Base-by-base conservation (phyloP, 352 stramenopile species). In the Globisporangium radiosum region DNA sequence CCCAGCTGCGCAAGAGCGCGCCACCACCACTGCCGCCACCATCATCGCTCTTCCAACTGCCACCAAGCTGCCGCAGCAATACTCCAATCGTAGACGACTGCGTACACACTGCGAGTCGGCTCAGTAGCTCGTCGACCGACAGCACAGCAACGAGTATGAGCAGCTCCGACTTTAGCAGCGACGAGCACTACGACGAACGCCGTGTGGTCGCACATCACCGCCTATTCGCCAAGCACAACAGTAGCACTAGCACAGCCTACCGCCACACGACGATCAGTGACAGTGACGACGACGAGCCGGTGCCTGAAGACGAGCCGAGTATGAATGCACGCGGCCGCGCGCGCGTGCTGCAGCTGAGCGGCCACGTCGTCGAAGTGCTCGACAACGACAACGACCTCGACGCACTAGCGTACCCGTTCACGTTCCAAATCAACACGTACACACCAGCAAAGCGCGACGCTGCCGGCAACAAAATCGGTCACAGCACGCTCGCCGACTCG, bases 391-490 rank as follows among this genome's bases (percentile, higher is more conserved):
- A 71, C 14, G 73, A 85, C 15, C 38, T 73, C 19, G 75, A 82
- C 38, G 63, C 71, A 37, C 48, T 59, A 14, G 71, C 68, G 7
- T 62, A 87, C 37, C 75, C 78, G 8, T 75, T 63, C 51, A 87
- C 75, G 54, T 91, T 91, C 63, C 73, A 79, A 39, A 72, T 91
- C 49, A 73, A 82, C 57, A 91, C 77, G n/a, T 89, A 65, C 69
- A 87, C 69, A 53, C 59, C 59, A 0, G 19, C 74, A 19, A 55
- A 66, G 58, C 45, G 76, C 33, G 43, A 68, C 19, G 44, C 62
- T 13, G 65, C 76, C 53, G 60, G 71, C 37, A 63, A 66, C 53
- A 66, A 63, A 39, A 63, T 71, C 48, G 75, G 72, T 50, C 59
- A 66, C 54, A 77, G 74, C 52, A 57, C 59, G 36, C 25, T 73